These are phyloP conservation scores for Melanomma pulvis-pyrius DNA, from an alignment of 495 filamentous ascomycete genomes.

Conservation along the genomic window DNA sequence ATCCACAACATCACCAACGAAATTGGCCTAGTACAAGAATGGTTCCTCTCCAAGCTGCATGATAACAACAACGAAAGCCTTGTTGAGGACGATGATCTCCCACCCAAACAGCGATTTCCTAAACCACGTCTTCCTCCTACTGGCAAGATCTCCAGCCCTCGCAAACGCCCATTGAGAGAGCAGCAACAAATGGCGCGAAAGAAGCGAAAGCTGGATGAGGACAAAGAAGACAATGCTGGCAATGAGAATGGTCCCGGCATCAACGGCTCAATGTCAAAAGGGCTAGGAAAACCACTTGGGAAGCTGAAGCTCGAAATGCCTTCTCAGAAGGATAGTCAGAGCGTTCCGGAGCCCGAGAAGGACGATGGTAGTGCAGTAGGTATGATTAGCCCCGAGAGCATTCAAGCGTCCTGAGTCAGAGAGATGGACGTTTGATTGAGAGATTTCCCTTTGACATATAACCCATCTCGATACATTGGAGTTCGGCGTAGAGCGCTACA, in stretches of 20 bases:
- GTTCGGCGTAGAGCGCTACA: not conserved
- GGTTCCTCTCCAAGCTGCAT: conserved; percentile 85
- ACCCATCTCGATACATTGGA: not conserved
- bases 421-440: not conserved
- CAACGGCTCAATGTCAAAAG: conserved; percentile 22
- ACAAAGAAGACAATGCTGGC: conserved; percentile 33
- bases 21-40: conserved; percentile 83
- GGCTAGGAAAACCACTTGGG: conserved; percentile 38
- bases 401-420: conserved; percentile 21
- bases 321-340: conserved; percentile 34
- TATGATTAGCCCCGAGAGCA: conserved; percentile 49
- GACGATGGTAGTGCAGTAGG: conserved; percentile 41
- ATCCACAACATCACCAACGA: conserved; percentile 73
- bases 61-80: conserved; percentile 79
- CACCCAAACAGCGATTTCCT: conserved; percentile 85
- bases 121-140: conserved; percentile 91
- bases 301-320: conserved; percentile 47
- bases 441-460: not conserved
- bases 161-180: conserved; percentile 81
- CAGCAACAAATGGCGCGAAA: conserved; percentile 73
- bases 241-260: conserved; percentile 21
- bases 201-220: conserved; percentile 55
- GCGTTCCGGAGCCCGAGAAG: conserved; percentile 42
- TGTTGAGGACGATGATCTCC: conserved; percentile 93
- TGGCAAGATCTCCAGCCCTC: conserved; percentile 88